Evolutionary conservation across 352 stramenopile species (phyloP).

Genomic region (Aphanomyces euteiches): DNA sequence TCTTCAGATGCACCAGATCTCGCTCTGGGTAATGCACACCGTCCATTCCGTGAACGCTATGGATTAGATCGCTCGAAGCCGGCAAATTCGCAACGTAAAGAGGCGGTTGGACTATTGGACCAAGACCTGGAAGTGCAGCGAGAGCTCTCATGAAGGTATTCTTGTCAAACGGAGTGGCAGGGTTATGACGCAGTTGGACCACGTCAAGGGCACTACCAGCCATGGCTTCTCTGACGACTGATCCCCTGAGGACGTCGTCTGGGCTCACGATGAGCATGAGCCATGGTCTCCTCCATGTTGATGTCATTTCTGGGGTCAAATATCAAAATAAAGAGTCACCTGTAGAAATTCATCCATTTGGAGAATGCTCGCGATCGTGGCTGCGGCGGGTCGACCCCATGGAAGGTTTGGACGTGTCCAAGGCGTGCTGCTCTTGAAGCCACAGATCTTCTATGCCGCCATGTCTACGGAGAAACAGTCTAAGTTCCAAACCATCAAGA

Average conservation of each 20-base stretch:
- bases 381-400: background rate
- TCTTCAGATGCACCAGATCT: background rate
- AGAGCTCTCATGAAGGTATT: background rate
- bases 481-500: slow-evolving; percentile 72
- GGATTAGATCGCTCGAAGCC: background rate
- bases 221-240: slow-evolving; percentile 12
- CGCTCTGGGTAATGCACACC: slow-evolving; percentile 25
- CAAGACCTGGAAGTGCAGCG: background rate
- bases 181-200: slow-evolving; percentile 18
- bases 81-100: slow-evolving; percentile 14
- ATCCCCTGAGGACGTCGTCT: slow-evolving; percentile 5
- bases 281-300: background rate
- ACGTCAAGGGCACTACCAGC: slow-evolving; percentile 2
- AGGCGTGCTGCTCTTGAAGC: background rate
- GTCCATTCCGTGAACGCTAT: background rate
- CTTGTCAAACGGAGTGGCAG: background rate
- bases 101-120: background rate
- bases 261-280: slow-evolving; percentile 27
- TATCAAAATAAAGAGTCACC: background rate
- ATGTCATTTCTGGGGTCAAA: background rate
- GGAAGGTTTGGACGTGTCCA: background rate
- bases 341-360: background rate
- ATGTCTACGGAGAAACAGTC: slow-evolving; percentile 41
- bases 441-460: background rate
- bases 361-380: background rate